These are phyloP conservation scores for Albifimbria verrucaria DNA, from an alignment of 2,329 filamentous ascomycete genomes.

Conservation along the genomic window DNA sequence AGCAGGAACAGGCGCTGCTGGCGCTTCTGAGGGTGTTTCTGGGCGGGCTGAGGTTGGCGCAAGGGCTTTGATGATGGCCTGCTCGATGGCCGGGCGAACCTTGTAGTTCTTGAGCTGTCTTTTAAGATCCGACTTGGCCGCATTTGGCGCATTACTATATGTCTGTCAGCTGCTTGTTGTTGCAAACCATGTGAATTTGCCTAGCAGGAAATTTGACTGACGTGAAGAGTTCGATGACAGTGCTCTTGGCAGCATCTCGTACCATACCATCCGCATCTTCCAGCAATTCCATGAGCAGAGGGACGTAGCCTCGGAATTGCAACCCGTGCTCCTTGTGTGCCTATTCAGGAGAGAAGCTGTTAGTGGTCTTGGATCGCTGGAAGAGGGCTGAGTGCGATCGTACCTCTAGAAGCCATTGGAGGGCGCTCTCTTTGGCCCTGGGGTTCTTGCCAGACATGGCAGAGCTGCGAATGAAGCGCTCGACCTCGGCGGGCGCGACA, in stretches of 20 bases:
- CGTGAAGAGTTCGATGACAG: slow-evolving; percentile 84
- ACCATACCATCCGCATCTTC: slow-evolving; percentile 89
- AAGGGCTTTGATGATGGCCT: slow-evolving; percentile 74
- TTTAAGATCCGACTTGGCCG: slow-evolving; percentile 85
- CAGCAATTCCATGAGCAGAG: slow-evolving; percentile 76
- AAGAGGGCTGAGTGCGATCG: slow-evolving; percentile 4
- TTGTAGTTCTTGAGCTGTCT: slow-evolving; percentile 80
- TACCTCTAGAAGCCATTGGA: slow-evolving; percentile 82
- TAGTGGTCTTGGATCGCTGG: too few species aligned
- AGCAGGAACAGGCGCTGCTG: slow-evolving; percentile 34
- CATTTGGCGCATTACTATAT: slow-evolving; percentile 67
- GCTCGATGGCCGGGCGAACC: slow-evolving; percentile 81
- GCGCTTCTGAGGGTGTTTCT: slow-evolving; percentile 35
- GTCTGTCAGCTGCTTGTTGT: slow-evolving; percentile 8
- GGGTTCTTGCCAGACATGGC: slow-evolving; percentile 79
- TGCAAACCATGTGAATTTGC: too few species aligned
- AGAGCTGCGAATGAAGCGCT: slow-evolving; percentile 72
- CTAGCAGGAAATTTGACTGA: too few species aligned
- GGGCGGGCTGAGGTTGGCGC: slow-evolving; percentile 47
- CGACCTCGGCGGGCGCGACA: slow-evolving; percentile 68
- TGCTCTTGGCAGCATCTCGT: slow-evolving; percentile 76
- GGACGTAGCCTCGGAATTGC: slow-evolving; percentile 80
- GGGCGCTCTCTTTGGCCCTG: slow-evolving; percentile 77
- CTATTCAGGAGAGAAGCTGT: slow-evolving; percentile 34
- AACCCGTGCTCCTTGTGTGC: slow-evolving; percentile 80